Percentiles rank a stretch among this genome's conserved stretches.
These are phyloP conservation scores for Spencermartinsiella ligniputridi DNA, from an alignment of 1,139 yeast species.

Conservation along the genomic window DNA sequence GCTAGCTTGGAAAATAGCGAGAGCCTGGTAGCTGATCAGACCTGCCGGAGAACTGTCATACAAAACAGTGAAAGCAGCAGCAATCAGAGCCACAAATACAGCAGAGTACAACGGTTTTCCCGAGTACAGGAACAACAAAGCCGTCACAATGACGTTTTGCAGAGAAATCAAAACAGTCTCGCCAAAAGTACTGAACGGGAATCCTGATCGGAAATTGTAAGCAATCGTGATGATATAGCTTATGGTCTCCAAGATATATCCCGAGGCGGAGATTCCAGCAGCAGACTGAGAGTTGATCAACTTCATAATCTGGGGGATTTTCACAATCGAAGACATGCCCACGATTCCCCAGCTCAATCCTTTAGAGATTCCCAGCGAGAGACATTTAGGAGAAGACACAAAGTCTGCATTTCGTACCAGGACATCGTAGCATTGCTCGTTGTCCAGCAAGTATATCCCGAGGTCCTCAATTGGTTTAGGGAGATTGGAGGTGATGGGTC, in stretches of 20 bases:
- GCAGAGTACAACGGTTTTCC: conserved; percentile 21
- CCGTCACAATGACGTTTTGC: conserved; percentile 38
- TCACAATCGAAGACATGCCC: conserved; percentile 34
- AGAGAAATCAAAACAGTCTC: conserved; percentile 39
- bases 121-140: conserved; percentile 32
- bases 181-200: conserved; percentile 43
- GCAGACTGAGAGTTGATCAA: conserved; percentile 34
- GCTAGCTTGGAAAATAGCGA: conserved; percentile 42
- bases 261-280: conserved; percentile 35
- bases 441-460: conserved; percentile 20
- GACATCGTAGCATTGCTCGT: conserved; percentile 21
- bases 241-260: conserved; percentile 37
- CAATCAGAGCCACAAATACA: conserved; percentile 25
- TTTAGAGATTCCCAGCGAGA: conserved; percentile 30
- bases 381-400: conserved; percentile 27
- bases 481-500: conserved; percentile 22
- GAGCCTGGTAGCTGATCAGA: conserved; percentile 22
- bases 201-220: conserved; percentile 38
- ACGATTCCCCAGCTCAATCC: conserved; percentile 37
- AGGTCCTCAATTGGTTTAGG: conserved; percentile 24
- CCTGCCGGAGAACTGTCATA: conserved; percentile 18
- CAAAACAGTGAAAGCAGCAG: conserved; percentile 21
- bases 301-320: conserved; percentile 37
- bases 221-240: conserved; percentile 38
- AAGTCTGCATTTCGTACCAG: conserved; percentile 26